These are phyloP conservation scores for Nicotiana obtusifolia DNA, from an alignment of 257 asterid genomes.

Conservation along the genomic window DNA sequence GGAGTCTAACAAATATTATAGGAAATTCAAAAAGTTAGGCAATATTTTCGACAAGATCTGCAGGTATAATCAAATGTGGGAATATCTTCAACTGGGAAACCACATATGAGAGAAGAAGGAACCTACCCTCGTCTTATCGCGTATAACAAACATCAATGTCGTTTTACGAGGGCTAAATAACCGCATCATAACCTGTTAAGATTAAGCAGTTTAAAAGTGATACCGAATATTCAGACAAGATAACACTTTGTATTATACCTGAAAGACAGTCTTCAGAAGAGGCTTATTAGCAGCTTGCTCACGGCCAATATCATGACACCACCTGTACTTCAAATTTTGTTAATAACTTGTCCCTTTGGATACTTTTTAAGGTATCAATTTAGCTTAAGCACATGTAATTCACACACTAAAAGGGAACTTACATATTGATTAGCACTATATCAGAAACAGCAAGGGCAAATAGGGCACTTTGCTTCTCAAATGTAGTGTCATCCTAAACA, in stretches of 20 bases:
- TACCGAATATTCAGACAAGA: not conserved
- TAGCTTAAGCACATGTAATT: not conserved
- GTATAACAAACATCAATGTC: conserved; percentile 87
- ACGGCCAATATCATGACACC: conserved; percentile 99
- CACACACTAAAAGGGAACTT: conserved; percentile 28
- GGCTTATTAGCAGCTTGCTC: conserved; percentile 98
- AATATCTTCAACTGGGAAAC: not conserved
- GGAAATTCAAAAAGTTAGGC: not conserved
- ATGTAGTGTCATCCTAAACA: conserved; percentile 87
- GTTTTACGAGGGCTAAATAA: conserved; percentile 87
- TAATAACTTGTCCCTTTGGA: not conserved
- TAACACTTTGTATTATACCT: conserved; percentile 32
- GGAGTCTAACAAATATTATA: conserved; percentile 52
- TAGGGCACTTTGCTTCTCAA: conserved; percentile 94
- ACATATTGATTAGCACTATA: conserved; percentile 95
- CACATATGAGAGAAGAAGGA: not conserved
- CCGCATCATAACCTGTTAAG: conserved; percentile 82
- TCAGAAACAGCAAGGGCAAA: conserved; percentile 99
- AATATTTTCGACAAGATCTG: not conserved
- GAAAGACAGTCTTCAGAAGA: conserved; percentile 88
- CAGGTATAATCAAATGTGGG: not conserved
- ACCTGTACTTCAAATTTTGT: conserved; percentile 38
- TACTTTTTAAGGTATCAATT: not conserved
- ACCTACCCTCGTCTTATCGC: conserved; percentile 84
- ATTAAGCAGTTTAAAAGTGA: not conserved